Evolutionary conservation across 164 flowering plant species (phyloP), one percentile per base, ranked within the genome.

Genomic region (Nymphaea colorata): DNA sequence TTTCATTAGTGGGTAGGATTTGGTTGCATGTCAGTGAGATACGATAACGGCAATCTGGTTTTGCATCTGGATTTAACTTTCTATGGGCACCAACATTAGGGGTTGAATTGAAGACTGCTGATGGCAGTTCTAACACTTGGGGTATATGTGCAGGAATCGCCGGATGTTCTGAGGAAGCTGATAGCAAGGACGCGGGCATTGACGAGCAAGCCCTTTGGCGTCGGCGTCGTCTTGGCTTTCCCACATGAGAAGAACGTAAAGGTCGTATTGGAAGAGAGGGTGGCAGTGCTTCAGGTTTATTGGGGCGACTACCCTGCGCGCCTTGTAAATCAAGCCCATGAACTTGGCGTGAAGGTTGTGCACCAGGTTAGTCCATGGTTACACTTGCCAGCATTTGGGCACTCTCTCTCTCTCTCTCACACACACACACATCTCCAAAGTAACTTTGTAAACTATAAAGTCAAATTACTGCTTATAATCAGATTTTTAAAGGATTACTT

Each of bases 241-340:
- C 97, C 96, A 42, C 95, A 89, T 66, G 68, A 83, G 73, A 85
- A 82, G 69, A 91, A 91, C 66, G 51, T 94, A 64, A 89, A 81
- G 76, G 91, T 76, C 41, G 81, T 89, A 64, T 66, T 94, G 51
- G 91, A 85, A 3, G 97, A 89, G 68, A 89, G 86, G 72, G 95
- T 94, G 41, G 89, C 81, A 25, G 62, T 94, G 4, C 73, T 94
- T 81, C 91, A 84, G 67, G 77, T 94, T 61, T 89, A 75, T 25
- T 94, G 97, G 98, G 98, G 97, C 51, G 95, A 89, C 62, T 83
- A 84, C 70, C 69, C 89, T 1, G 68, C 76, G 78, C 88, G 87
- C 73, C 85, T 88, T 64, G 89, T 91, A 36, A 66, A 43, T 64
- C 73, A 82, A 78, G 97, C 96, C 76, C 98, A 91, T 73, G 64